Percentiles rank a stretch among this genome's conserved stretches.
Evolutionary conservation across 148 eudicot genomes (phyloP).

Genomic region (Simmondsia chinensis): DNA sequence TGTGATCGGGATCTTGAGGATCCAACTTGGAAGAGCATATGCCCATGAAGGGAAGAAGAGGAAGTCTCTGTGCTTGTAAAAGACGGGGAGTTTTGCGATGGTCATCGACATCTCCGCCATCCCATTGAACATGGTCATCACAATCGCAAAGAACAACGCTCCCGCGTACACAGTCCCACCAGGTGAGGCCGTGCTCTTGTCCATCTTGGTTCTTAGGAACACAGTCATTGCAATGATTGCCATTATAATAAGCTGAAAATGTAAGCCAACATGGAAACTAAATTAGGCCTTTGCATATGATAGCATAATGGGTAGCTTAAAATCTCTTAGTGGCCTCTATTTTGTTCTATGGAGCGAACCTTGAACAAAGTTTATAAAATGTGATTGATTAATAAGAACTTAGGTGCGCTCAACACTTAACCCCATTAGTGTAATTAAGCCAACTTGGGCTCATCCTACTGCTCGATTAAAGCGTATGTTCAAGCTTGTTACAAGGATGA

Average conservation of each 20-base stretch:
- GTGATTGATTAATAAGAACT: too few species aligned
- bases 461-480: too few species aligned
- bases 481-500: too few species aligned
- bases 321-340: not conserved
- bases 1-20: slow-evolving; percentile 54
- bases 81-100: slow-evolving; percentile 44
- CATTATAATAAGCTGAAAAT: slow-evolving; percentile 33
- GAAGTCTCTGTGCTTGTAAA: slow-evolving; percentile 61
- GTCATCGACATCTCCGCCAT: slow-evolving; percentile 53
- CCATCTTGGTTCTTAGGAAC: slow-evolving; percentile 54
- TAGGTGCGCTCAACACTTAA: too few species aligned
- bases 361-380: too few species aligned
- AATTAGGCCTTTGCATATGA: not conserved
- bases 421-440: too few species aligned
- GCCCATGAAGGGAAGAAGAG: slow-evolving; percentile 80
- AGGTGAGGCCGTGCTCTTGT: slow-evolving; percentile 20
- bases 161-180: slow-evolving; percentile 43
- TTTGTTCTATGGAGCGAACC: not conserved
- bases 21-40: slow-evolving; percentile 48
- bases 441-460: too few species aligned
- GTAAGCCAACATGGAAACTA: too few species aligned
- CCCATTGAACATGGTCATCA: slow-evolving; percentile 51
- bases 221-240: slow-evolving; percentile 56
- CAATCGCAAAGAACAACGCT: slow-evolving; percentile 41
- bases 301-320: not conserved